Percentiles rank a stretch among this genome's conserved stretches.
These are phyloP conservation scores for Leptomonas pyrrhocoris DNA, from an alignment of 208 protist genomes.

Conservation along the genomic window DNA sequence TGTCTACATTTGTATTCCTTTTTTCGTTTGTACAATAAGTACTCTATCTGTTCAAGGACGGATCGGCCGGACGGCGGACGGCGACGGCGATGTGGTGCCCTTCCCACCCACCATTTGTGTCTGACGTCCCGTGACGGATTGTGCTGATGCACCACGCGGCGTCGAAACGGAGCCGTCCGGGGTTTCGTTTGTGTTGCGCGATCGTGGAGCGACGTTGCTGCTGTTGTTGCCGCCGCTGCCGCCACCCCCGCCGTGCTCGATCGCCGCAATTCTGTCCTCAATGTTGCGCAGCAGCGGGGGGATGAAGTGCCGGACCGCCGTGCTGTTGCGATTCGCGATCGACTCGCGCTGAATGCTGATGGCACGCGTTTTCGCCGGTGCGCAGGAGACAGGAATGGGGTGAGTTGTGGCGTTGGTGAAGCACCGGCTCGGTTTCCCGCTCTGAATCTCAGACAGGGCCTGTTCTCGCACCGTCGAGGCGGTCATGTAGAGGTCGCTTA, in stretches of 20 bases:
- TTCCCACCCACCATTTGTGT: slow-evolving; percentile 22
- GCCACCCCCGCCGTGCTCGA: slow-evolving; percentile 9
- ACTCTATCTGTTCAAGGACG: slow-evolving; percentile 1
- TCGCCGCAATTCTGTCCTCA: slow-evolving; percentile 37
- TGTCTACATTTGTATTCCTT: neutral
- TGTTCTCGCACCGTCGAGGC: slow-evolving; percentile 54
- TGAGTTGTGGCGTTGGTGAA: slow-evolving; percentile 41
- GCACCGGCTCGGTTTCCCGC: slow-evolving; percentile 16
- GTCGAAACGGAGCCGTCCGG: slow-evolving; percentile 13
- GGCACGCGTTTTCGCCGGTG: slow-evolving; percentile 31
- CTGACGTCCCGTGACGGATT: slow-evolving; percentile 23
- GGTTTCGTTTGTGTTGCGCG: neutral
- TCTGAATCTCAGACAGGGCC: slow-evolving; percentile 42
- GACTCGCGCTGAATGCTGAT: slow-evolving; percentile 56
- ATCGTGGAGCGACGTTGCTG: neutral
- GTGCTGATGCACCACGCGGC: neutral
- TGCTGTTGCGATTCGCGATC: slow-evolving; percentile 32
- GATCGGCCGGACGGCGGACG: slow-evolving; percentile 30
- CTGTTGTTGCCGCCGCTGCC: neutral
- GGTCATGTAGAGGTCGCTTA: slow-evolving; percentile 55
- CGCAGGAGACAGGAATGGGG: slow-evolving; percentile 34
- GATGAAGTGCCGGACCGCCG: slow-evolving; percentile 28
- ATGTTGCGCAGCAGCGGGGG: slow-evolving; percentile 45
- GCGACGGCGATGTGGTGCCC: slow-evolving; percentile 33
- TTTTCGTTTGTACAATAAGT: neutral